A percentile compares a stretch with the other conserved stretches of the same genome.
These are phyloP conservation scores for Iberis pinnata DNA, from an alignment of 345 rosid species.

Conservation along the genomic window DNA sequence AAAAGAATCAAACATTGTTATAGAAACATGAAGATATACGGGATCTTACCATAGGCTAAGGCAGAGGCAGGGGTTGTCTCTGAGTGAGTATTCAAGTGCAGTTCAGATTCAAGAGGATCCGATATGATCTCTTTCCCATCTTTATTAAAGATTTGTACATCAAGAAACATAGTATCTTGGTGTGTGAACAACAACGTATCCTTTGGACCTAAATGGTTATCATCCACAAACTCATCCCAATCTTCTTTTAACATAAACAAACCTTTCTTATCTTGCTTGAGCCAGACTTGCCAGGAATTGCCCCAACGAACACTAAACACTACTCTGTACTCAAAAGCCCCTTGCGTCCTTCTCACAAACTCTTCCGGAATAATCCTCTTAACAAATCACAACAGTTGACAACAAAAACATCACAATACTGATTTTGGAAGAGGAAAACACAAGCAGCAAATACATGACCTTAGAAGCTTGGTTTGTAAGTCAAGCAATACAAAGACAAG, in stretches of 20 bases:
- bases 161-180: not conserved
- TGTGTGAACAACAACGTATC: conserved; percentile 16
- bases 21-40: not conserved
- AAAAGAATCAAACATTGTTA: not conserved
- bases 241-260: conserved; percentile 20
- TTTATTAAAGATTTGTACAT: conserved; percentile 1
- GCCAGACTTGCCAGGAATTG: conserved; percentile 24
- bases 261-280: conserved; percentile 5
- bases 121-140: not conserved
- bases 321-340: conserved; percentile 16
- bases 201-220: conserved; percentile 2
- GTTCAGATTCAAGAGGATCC: conserved; percentile 9
- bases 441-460: not conserved
- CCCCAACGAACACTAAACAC: conserved; percentile 25
- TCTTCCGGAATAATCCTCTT: conserved; percentile 26
- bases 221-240: conserved; percentile 26
- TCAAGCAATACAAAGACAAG: not conserved
- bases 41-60: conserved; percentile 6
- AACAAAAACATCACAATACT: not conserved
- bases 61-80: conserved; percentile 1
- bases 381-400: conserved; percentile 5
- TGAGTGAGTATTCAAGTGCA: not conserved
- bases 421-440: not conserved
- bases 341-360: conserved; percentile 2
- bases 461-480: not conserved